Base-by-base conservation (phyloP, 225 moss, liverwort and hornwort genomes). In the Ulota crispa region DNA sequence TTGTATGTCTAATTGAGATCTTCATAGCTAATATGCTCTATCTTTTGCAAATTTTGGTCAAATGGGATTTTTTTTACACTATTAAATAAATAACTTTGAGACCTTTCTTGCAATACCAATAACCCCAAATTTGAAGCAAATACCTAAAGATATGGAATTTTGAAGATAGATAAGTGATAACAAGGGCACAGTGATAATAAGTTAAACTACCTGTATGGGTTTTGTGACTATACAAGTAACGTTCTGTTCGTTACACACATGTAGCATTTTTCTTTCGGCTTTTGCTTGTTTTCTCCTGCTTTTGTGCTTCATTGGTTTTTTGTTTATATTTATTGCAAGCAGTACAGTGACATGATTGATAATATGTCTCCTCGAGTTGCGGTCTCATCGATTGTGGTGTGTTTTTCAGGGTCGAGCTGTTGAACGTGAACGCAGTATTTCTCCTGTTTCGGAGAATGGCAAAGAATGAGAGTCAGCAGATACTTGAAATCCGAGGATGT, bases 381-480 rank as follows among this genome's bases (percentile, higher is more conserved):
- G 28, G 47, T 79, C 36, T 80, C 27, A 54, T 75, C 60, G 23
- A 24, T 74, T 41, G 42, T 78, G 50, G 32, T 28, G 5, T 67
- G 37, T 61, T 34, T 69, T 84, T 8, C 87, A 89, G 87, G 89
- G 66, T 65, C 84, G 24, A 23, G 76, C 50, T 37, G 70, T 75
- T 6, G 87, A 89, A 20, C 85, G 80, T 6, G 87, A 89, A 20
- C 85, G 80, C 41, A 89, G 87, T 45, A 54, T 85, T 66, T 89
- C 87, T 32, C 87, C 89, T 34, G 85, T 83, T 27, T 89, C 85
- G 15, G 85, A 89, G 66, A 85, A 87, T 32, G 89, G 86, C 60
- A 88, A 88, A 64, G 88, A 88, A 36, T 86, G 65, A 87, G 70
- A 82, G 26, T 64, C 16, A 37, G 45, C 18, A 3, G 28, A 37